Base-by-base conservation (phyloP, 1,284 basidiomycete species). In the Cryptococcus deneoformans region DNA sequence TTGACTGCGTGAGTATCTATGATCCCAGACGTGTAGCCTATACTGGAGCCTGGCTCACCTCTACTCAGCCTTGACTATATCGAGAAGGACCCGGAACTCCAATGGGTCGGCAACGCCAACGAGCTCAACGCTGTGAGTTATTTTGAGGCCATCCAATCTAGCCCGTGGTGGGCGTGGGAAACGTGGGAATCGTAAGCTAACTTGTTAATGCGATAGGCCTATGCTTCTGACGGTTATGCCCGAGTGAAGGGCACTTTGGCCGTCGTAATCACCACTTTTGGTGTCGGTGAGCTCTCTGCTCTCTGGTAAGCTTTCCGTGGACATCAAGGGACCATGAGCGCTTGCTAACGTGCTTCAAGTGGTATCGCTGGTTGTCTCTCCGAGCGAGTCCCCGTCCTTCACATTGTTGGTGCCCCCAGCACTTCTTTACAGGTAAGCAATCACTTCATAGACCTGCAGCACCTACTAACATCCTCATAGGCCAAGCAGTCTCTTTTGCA, bases 191-290 rank as follows among this genome's bases (percentile, higher is more conserved):
- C 20, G 20, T 20, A 20, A 20, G 5, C 7, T 14, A 14, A 39
- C 38, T 54, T 36, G 3, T n/a, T 24, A 20, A 11, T 20, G 37
- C 37, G 16, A 4, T 24, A 68, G 61, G 70, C 90, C 0, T 96
- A 96, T 73, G 92, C 92, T n/a, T 90, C 90, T 0, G 93, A 98
- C 71, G 94, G 93, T 20, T 96, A 96, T 71, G 89, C 93, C 36
- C 85, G 93, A 53, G 86, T 92, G 51, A 90, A 90, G 66, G 84
- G 84, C 54, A 84, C 84, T 54, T 77, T 92, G 52, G 89, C 89
- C 48, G 89, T 87, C 7, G 73, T 92, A 6, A 77, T 86, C 24
- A 76, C 79, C 10, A 93, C 91, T 1, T 94, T 92, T 66, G 92
- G 92, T 59, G 93, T 96, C 10, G 93, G 91, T 49, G 93, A 92